Evolutionary conservation across 2,329 filamentous ascomycete genomes (phyloP), one percentile per base, ranked within the genome.

Genomic region (Talaromyces verruculosus): DNA sequence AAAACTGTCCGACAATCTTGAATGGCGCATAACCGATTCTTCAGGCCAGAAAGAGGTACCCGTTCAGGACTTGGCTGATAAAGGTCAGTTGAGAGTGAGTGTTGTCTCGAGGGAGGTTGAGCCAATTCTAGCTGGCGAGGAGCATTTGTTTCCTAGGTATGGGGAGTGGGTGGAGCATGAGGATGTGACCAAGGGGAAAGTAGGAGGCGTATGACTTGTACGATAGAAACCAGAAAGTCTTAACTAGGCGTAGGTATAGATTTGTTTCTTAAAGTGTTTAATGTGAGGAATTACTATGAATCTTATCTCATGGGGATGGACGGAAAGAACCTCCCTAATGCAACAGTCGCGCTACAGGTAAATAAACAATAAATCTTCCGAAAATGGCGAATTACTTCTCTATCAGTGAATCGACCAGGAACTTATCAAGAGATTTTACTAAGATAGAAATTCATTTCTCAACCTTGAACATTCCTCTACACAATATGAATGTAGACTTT

Each of bases 131-230:
- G 30, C 49, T 15, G 66, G 66, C 3, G 60, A 68, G 19, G 66
- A 68, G 61, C 63, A 68, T 30, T 37, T 55, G 30, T 68, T 68
- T 39, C 66, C 66, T 25, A 70, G 69, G 68, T 74, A 72, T 72
- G 71, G 72, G 69, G 71, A 60, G 11, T 68, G 66, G 66, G 61
- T 61, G 30, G 58, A 66, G 51, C 61, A 43, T 43, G 45, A 30
- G 25, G 41, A 63, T 30, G 63, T 65, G 25, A 68, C 66, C 10
- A 45, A n/a, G 43, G 66, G 66, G 15, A 68, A 68, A 61, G 10
- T 33, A 45, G 66, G 66, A 3, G 61, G 60, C 41, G 53, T 63
- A n/a, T 63, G 51, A 64, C 28, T 37, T 53, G 49, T 53, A 53
- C 49, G 25, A 53, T 53, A 33, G 19, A 22, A 47, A 47, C n/a